These are phyloP conservation scores for Gnomoniopsis sp. DNA, from an alignment of 2,329 filamentous ascomycete genomes.

Conservation along the genomic window DNA sequence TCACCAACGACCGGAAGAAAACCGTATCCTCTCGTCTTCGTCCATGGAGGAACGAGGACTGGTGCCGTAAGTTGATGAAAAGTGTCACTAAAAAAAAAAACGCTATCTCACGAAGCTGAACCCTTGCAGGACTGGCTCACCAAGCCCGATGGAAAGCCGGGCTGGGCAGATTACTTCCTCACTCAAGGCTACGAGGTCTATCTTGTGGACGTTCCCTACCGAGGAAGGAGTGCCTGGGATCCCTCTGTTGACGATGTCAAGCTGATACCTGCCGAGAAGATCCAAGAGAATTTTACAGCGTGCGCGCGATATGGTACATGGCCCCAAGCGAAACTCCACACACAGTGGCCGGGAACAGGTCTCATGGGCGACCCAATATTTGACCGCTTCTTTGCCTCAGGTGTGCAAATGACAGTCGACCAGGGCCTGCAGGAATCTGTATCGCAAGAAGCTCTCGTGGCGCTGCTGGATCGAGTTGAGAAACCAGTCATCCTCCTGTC, in stretches of 20 bases:
- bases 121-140: constrained; percentile 35
- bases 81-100: neutral
- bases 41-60: constrained; percentile 5
- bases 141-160: constrained; percentile 43
- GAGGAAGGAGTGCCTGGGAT: constrained; percentile 30
- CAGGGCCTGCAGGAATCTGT: constrained; percentile 28
- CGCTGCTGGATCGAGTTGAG: constrained; percentile 11
- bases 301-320: constrained; percentile 18
- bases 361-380: constrained; percentile 43
- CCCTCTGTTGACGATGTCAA: neutral
- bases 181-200: constrained; percentile 39
- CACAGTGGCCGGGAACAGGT: constrained; percentile 39
- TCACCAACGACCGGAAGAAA: neutral
- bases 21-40: constrained; percentile 5
- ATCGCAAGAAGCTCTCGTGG: constrained; percentile 14
- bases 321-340: constrained; percentile 27
- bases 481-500: constrained; percentile 39
- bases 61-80: neutral
- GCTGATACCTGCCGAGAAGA: neutral
- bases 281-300: constrained; percentile 2
- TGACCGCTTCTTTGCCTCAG: constrained; percentile 42
- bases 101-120: neutral
- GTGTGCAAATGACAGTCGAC: constrained; percentile 33
- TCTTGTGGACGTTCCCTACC: constrained; percentile 38
- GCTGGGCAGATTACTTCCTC: constrained; percentile 45